A percentile compares a stretch with the other conserved stretches of the same genome.
Evolutionary conservation across 352 stramenopile species (phyloP).

Genomic region (Halophytophthora batemanensis): DNA sequence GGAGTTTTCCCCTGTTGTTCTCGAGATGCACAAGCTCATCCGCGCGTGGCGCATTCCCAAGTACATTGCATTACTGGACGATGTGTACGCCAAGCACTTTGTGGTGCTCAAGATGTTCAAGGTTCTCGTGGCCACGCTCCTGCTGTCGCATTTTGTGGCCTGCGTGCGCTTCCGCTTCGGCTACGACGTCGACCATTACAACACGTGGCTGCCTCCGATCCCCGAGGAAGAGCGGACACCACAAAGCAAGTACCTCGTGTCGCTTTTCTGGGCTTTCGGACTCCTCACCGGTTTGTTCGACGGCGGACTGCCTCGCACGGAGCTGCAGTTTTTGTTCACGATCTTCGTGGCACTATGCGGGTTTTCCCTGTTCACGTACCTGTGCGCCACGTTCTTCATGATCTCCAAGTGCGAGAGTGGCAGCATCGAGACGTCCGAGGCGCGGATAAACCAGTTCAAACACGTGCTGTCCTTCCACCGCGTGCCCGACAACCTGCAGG

Average conservation of each 20-base stretch:
- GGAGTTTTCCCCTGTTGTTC: constrained; percentile 27
- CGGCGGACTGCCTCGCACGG: constrained; percentile 48
- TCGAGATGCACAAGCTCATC: constrained; percentile 66
- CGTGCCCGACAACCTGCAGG: constrained; percentile 45
- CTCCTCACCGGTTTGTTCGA: constrained; percentile 65
- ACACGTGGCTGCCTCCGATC: constrained; percentile 47
- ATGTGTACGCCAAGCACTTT: constrained; percentile 57
- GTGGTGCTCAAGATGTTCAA: constrained; percentile 69
- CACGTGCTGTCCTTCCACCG: constrained; percentile 65
- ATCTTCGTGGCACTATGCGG: constrained; percentile 61
- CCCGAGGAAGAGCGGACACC: constrained; percentile 12
- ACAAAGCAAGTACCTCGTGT: constrained; percentile 50
- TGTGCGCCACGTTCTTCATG: constrained; percentile 75
- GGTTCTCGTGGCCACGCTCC: constrained; percentile 40
- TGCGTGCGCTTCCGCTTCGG: constrained; percentile 59
- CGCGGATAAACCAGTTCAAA: constrained; percentile 69
- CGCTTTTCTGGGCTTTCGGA: constrained; percentile 60
- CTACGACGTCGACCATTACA: constrained; percentile 37
- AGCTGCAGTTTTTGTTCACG: constrained; percentile 56
- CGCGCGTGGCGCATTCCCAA: constrained; percentile 44
- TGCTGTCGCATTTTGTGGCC: constrained; percentile 56
- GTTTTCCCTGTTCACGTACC: constrained; percentile 66
- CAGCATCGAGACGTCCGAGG: constrained; percentile 43
- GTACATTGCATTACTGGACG: constrained; percentile 51
- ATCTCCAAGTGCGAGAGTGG: constrained; percentile 75